Evolutionary conservation across 805 yeast species (phyloP).

Genomic region (Henningerozyma blattae): DNA sequence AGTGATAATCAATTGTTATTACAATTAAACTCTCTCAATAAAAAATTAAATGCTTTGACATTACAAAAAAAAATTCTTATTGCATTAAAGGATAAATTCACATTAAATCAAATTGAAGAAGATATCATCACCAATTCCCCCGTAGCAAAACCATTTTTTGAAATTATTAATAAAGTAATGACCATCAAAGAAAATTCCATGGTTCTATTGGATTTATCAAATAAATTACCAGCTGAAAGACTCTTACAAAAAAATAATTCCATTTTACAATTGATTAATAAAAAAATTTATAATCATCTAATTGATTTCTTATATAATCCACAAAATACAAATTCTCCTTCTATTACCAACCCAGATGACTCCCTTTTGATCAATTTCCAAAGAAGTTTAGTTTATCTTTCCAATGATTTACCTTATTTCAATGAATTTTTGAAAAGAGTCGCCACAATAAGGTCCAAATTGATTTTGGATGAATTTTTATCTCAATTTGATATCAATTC

Average conservation of each 20-base stretch:
- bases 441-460: conserved; percentile 56
- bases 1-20: no score
- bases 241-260: conserved; percentile 48
- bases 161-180: conserved; percentile 47
- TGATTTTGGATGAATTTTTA: conserved; percentile 54
- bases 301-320: conserved; percentile 22
- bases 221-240: conserved; percentile 51
- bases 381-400: conserved; percentile 23
- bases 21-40: conserved; percentile 9
- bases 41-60: conserved; percentile 9
- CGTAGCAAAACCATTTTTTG: conserved; percentile 43
- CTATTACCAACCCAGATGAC: conserved; percentile 7
- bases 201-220: conserved; percentile 55
- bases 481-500: conserved; percentile 34
- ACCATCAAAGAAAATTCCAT: conserved; percentile 56
- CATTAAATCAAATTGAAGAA: conserved; percentile 62
- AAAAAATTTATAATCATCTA: conserved; percentile 37
- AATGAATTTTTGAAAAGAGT: conserved; percentile 49
- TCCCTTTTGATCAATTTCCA: conserved; percentile 17
- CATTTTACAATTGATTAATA: conserved; percentile 40
- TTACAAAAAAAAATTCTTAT: conserved; percentile 41
- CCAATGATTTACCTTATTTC: conserved; percentile 38
- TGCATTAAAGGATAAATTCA: conserved; percentile 48
- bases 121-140: conserved; percentile 36
- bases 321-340: conserved; percentile 12